Conservation (phyloP, 345 rosid species). For the Rhodamnia rubescens region DNA sequence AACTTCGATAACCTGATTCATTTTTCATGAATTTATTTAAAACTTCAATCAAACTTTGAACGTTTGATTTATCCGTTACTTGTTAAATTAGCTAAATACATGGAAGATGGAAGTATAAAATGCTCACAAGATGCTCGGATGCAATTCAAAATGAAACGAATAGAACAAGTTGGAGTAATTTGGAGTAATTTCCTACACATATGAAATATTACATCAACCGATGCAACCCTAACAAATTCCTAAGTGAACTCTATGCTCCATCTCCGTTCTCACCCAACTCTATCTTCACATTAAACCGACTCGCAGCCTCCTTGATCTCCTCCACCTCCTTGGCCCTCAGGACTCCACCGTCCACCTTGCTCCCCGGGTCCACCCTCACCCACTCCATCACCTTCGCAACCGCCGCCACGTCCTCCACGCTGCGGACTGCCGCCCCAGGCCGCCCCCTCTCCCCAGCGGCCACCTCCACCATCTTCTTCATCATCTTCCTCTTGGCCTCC, state of each 20-base stretch:
- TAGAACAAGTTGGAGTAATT: neutral
- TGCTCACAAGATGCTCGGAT: no score
- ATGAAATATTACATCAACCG: no score
- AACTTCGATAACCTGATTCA: no score
- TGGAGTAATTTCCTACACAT: neutral
- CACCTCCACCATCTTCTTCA: slow-evolving; percentile 1
- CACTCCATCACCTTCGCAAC: neutral
- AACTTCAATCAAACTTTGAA: no score
- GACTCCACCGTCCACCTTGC: neutral
- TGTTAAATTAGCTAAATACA: no score
- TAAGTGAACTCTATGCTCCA: neutral
- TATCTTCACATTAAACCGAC: neutral
- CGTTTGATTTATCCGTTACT: no score
- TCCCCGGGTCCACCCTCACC: neutral
- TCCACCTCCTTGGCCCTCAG: neutral
- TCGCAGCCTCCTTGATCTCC: neutral
- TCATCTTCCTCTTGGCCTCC: neutral
- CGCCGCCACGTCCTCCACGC: neutral
- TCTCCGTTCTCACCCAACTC: neutral
- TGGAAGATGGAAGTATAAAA: no score
- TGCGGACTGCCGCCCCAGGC: neutral
- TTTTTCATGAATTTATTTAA: no score
- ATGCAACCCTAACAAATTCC: neutral
- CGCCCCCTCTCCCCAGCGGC: neutral
- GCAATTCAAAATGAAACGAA: neutral